Base-by-base conservation (phyloP, 176 grass and related monocot species). In the Aechmea fasciata region DNA sequence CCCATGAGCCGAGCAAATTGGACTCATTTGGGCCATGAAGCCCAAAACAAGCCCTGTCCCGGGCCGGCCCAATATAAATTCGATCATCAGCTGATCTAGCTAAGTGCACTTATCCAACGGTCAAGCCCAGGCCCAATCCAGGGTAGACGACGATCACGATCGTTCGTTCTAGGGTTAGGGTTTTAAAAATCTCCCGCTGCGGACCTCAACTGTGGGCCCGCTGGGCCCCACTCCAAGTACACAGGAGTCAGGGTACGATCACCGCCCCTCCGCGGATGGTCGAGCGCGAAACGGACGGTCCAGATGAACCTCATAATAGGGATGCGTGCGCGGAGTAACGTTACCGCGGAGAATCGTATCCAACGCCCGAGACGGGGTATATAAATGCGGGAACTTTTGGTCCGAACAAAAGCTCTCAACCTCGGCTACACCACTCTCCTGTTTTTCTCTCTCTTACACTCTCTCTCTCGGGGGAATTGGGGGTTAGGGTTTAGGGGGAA, bases 181-280 rank as follows among this genome's bases (percentile, higher is more conserved):
- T 75, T 75, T 75, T 75, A 66, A 66, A 75, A 54, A 66, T 75
- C 48, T 75, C 49, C 63, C 48, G 23, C 62, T 75, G 52, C 52
- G 10, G 10, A 23, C 49, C 50, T 25, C 51, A 52, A 8, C 54
- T 9, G 4, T 41, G 33, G 33, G 33, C 33, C 33, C 3, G 33
- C 33, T 33, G 33, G 33, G 33, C 3, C 2, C 33, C 33, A 41
- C 33, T 41, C 33, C 33, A 41, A 41, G 6, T 41, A 41, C 6
- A 0, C 6, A 7, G 33, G 33, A 41, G 4, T 41, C 5, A 7
- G 0, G 33, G 3, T 41, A 41, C 4, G 33, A 41, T 41, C 33
- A 41, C 33, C 33, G 4, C 33, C 33, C 5, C 6, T 7, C 5
- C 33, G 5, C 4, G 33, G 7, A 41, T 2, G 13, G 9, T 3